A percentile compares a stretch with the other conserved stretches of the same genome.
Conservation (phyloP, 106 monocot genomes). For the Narthecium ossifragum region DNA sequence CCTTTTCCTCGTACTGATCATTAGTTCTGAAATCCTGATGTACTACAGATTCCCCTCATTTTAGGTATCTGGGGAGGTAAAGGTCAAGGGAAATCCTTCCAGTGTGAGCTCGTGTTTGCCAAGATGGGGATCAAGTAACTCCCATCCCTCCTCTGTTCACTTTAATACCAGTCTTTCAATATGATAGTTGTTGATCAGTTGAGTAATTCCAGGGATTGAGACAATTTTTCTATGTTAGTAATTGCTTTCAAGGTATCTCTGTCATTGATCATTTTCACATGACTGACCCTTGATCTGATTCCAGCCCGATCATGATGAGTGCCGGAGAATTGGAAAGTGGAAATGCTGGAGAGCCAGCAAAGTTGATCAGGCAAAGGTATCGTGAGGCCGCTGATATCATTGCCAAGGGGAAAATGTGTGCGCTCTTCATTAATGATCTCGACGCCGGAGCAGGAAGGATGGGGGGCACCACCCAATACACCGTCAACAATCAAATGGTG, state of each 20-base stretch:
- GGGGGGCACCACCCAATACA: slow-evolving; percentile 66
- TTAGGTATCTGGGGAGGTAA: slow-evolving; percentile 84
- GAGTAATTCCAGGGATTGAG: too few species aligned
- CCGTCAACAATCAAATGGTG: slow-evolving; percentile 63
- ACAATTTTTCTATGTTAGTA: too few species aligned
- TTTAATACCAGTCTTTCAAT: too few species aligned
- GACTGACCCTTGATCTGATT: too few species aligned
- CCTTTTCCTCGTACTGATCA: too few species aligned
- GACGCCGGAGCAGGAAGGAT: slow-evolving; percentile 59
- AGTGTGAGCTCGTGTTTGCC: slow-evolving; percentile 60
- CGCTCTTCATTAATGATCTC: slow-evolving; percentile 65
- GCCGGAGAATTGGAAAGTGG: slow-evolving; percentile 52
- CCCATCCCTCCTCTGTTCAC: background rate
- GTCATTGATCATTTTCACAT: too few species aligned
- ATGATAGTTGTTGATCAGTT: too few species aligned
- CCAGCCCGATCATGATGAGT: slow-evolving; percentile 56
- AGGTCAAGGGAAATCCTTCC: slow-evolving; percentile 78
- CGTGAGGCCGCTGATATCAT: slow-evolving; percentile 54
- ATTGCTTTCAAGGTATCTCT: too few species aligned
- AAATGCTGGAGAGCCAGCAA: slow-evolving; percentile 49
- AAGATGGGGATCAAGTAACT: slow-evolving; percentile 86
- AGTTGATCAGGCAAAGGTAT: slow-evolving; percentile 57
- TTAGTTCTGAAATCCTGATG: background rate
- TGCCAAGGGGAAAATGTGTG: slow-evolving; percentile 43
- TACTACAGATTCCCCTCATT: slow-evolving; percentile 57